Evolutionary conservation across 345 rosid species (phyloP), one percentile per base, ranked within the genome.

Genomic region (Melastoma malabathricum): DNA sequence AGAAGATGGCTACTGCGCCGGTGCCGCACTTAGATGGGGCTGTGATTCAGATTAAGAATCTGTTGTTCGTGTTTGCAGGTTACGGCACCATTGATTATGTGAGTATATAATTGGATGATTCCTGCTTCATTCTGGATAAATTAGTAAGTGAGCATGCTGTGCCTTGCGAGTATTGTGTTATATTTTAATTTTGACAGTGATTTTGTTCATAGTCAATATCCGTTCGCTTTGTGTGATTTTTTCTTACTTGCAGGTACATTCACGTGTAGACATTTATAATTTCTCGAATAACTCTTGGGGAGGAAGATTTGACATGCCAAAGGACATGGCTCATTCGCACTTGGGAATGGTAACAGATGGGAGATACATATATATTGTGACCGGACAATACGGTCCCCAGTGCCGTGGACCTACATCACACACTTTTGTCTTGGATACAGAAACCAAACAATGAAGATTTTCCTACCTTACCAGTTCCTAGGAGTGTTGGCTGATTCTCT

Each of bases 271-370:
- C 65, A 68, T 90, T 48, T 92, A 80, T 74, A 84, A 84, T 65
- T 84, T 92, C 64, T 60, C 75, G 4, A 79, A 75, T 73, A 82
- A 84, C 59, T 75, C 78, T 27, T 92, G 98, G 95, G 85, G 83
- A 74, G 88, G 74, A 48, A 74, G 89, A 71, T 87, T 87, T 64
- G 86, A 82, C 68, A 92, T 92, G 96, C 98, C 98, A 2, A 87
- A 82, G 67, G 93, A 87, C 67, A 92, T 92, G 98, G 96, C 96
- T 13, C 98, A 92, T 73, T 92, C 98, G 13, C 96, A 92, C 62
- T 84, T 92, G 70, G 98, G 96, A 64, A 87, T 92, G 98, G 96
- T 73, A 16, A 82, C 95, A 0, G 96, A 92, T 72, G 96, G 96
- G 61, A 63, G 93, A 58, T 87, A 75, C 64, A 82, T 90, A 20